Base-by-base conservation (phyloP, 768 basidiomycete species). In the Termitomyces sp. region DNA sequence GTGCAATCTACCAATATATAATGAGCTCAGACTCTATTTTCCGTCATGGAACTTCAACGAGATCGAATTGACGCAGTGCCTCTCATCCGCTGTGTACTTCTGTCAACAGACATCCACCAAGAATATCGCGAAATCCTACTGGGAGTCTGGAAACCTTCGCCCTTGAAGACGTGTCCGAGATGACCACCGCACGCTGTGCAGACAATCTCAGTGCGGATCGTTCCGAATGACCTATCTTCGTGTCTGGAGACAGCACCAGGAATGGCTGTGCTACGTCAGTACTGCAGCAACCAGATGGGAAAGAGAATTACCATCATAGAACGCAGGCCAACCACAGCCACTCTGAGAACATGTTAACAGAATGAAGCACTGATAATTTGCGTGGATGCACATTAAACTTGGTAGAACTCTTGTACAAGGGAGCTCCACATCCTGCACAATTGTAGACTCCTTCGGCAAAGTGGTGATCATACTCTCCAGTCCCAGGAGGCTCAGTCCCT, bases 281-380 rank as follows among this genome's bases (percentile, higher is more conserved):
- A 15, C n/a, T 56, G 54, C 36, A 15, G 17, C 7, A 20, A 47
- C 5, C 12, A 45, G n/a, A 34, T 3, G 5, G 5, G 31, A 42
- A 31, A 37, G 38, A 34, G 9, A 66, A 76, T 60, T 63, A 90
- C 91, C 91, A 70, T 96, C 95, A 71, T 89, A 98, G 82, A 97
- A 98, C 1, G 95, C 93, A n/a, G 96, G 95, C 95, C 95, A 98
- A 29, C 95, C 95, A 68, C 93, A 96, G 8, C 94, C 93, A 61
- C 92, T 94, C 82, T 82, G 57, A 17, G 50, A 48, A 37, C 5
- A 64, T 25, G 12, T 53, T 32, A 31, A 37, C 29, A 37, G 56
- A 51, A 15, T 25, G 12, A 49, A 40, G 57, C 4, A 56, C 11
- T 40, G 4, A 11, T 14, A 9, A 32, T 45, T 12, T 11, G 29